Conservation (phyloP, 2,329 filamentous ascomycete genomes). For the Pseudogymnoascus sp. region DNA sequence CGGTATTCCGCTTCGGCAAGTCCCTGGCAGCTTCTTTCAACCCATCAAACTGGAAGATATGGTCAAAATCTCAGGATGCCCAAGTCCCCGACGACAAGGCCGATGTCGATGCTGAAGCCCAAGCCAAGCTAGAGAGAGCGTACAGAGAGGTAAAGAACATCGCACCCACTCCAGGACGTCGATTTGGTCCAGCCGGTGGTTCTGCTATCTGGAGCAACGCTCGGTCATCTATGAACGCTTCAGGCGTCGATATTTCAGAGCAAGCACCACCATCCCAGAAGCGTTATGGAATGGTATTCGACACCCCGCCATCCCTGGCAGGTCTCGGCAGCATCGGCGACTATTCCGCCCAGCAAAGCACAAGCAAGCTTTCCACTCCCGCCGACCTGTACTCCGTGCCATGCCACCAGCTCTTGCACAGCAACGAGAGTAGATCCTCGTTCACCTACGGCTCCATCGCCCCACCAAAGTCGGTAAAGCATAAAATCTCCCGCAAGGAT, state of each 20-base stretch:
- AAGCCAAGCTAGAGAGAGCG: conserved; percentile 38
- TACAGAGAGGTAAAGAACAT: conserved; percentile 46
- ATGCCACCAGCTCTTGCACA: background rate
- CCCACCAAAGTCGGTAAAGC: background rate
- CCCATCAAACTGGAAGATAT: conserved; percentile 40
- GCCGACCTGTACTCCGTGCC: background rate
- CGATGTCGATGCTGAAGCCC: conserved; percentile 33
- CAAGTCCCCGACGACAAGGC: conserved; percentile 34
- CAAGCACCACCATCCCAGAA: background rate
- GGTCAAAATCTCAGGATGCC: conserved; percentile 30
- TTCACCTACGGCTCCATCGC: conserved; percentile 1
- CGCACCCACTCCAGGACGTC: conserved; percentile 31
- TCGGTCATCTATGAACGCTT: background rate
- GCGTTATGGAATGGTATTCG: background rate
- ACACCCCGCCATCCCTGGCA: background rate
- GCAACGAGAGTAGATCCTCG: background rate
- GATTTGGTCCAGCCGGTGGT: background rate
- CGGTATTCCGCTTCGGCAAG: conserved; percentile 47
- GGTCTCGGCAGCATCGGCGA: background rate
- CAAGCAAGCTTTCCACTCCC: background rate
- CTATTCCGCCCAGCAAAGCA: background rate
- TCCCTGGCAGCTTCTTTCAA: conserved; percentile 45
- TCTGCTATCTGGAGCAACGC: background rate
- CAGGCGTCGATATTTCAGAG: background rate
- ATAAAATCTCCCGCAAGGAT: conserved; percentile 45